A percentile compares a stretch with the other conserved stretches of the same genome.
phyloP scores from a whole-genome alignment of 129 eudicot species.

The Scalesia atractyloides region DNA sequence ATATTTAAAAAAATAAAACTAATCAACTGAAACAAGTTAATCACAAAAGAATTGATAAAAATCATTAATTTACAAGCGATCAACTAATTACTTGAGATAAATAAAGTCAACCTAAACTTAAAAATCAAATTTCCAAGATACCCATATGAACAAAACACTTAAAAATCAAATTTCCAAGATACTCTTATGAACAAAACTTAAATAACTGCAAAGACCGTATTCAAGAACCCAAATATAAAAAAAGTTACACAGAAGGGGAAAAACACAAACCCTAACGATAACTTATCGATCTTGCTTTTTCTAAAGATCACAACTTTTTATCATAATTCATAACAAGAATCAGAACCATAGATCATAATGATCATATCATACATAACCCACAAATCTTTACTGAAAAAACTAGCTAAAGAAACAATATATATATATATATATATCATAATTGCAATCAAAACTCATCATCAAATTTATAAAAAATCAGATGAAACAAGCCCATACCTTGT shows the following conservation, averaged over 20 bases:
- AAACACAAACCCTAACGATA: constrained; percentile 15
- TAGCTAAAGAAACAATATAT: not conserved
- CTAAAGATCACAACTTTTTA: constrained; percentile 25
- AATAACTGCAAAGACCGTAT: not conserved
- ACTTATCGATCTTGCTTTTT: not conserved
- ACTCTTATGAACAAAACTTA: constrained; percentile 3
- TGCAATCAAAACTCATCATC: not conserved
- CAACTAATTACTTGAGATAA: constrained; percentile 2
- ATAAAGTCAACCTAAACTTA: constrained; percentile 22
- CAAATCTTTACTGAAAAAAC: constrained; percentile 16
- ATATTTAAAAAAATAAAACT: not conserved
- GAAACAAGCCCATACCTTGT: constrained; percentile 26
- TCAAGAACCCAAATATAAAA: not conserved
- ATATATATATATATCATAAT: not conserved
- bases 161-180: constrained; percentile 1
- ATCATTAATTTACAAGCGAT: constrained; percentile 19
- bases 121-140: constrained; percentile 1
- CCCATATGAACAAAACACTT: constrained; percentile 8
- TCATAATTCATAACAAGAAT: constrained; percentile 8
- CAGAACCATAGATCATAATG: constrained; percentile 8
- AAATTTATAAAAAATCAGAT: not conserved
- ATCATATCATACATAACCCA: constrained; percentile 2
- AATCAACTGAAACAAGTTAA: constrained; percentile 3
- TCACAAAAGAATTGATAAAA: constrained; percentile 6
- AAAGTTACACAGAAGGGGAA: not conserved